phyloP scores from a whole-genome alignment of 768 basidiomycete genomes.

The Termitomyces sp. region DNA sequence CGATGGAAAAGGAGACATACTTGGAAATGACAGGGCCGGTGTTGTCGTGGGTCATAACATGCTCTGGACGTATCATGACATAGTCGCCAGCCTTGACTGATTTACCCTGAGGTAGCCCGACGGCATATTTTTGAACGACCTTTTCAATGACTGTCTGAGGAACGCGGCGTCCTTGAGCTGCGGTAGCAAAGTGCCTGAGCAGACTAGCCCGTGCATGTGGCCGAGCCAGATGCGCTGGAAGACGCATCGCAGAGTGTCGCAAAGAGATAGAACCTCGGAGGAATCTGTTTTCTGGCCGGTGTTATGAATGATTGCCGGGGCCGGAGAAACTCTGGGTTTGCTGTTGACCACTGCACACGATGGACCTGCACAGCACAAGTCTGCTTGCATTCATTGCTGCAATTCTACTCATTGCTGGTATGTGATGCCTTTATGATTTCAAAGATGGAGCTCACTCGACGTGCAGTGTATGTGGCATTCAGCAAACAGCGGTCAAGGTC shows the following conservation, averaged over 20 bases:
- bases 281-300: not conserved
- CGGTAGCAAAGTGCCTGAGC: slow-evolving; percentile 23
- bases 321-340: not conserved
- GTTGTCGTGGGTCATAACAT: slow-evolving; percentile 99
- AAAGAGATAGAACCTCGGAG: not conserved
- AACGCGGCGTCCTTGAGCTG: slow-evolving; percentile 20
- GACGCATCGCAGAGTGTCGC: slow-evolving; percentile 10
- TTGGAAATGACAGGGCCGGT: slow-evolving; percentile 98
- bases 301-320: not conserved
- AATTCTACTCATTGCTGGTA: slow-evolving; percentile 3
- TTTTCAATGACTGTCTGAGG: slow-evolving; percentile 96
- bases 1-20: slow-evolving; percentile 40
- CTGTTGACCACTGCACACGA: not conserved
- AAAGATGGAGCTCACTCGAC: not conserved
- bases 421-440: not conserved
- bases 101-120: slow-evolving; percentile 78
- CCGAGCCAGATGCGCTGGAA: slow-evolving; percentile 13
- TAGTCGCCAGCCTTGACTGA: slow-evolving; percentile 93
- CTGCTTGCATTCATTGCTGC: slow-evolving; percentile 11
- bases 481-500: slow-evolving; percentile 37
- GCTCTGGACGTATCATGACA: slow-evolving; percentile 98
- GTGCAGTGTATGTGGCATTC: slow-evolving; percentile 38
- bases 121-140: slow-evolving; percentile 94
- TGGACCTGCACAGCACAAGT: not conserved
- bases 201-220: not conserved